phyloP scores from a whole-genome alignment of 225 moss, liverwort and hornwort genomes.

The Straminergon stramineum region DNA sequence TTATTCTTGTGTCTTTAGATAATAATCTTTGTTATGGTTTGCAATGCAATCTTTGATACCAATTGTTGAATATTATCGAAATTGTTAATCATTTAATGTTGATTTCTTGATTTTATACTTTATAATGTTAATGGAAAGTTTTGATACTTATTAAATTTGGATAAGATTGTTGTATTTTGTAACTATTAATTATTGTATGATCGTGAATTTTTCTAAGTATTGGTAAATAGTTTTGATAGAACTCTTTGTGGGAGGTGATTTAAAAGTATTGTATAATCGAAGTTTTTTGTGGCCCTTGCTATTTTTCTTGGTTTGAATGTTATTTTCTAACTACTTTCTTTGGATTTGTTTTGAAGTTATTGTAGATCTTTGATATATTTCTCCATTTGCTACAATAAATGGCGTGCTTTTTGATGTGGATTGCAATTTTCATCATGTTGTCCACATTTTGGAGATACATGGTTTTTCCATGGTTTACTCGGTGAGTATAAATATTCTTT shows the following conservation, averaged over 20 bases:
- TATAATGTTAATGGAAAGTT: neutral
- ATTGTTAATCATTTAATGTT: no score
- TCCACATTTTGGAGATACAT: neutral
- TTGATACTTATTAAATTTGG: neutral
- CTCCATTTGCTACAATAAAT: neutral
- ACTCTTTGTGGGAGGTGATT: neutral
- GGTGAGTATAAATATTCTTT: neutral
- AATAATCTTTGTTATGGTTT: neutral
- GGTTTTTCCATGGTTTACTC: neutral
- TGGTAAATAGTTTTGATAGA: neutral
- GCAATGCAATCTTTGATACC: neutral
- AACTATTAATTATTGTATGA: no score
- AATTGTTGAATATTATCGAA: neutral
- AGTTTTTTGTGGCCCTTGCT: neutral
- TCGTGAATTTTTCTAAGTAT: neutral
- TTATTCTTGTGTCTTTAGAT: neutral
- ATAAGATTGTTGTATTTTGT: neutral
- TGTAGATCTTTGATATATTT: no score
- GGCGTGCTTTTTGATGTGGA: neutral
- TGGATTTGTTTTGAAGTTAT: neutral
- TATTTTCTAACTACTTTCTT: neutral
- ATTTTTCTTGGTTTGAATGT: neutral
- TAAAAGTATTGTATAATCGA: neutral
- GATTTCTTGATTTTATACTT: neutral
- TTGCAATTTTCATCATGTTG: neutral